phyloP scores from a whole-genome alignment of 2,329 filamentous ascomycete genomes.

The Colletotrichum truncatum region DNA sequence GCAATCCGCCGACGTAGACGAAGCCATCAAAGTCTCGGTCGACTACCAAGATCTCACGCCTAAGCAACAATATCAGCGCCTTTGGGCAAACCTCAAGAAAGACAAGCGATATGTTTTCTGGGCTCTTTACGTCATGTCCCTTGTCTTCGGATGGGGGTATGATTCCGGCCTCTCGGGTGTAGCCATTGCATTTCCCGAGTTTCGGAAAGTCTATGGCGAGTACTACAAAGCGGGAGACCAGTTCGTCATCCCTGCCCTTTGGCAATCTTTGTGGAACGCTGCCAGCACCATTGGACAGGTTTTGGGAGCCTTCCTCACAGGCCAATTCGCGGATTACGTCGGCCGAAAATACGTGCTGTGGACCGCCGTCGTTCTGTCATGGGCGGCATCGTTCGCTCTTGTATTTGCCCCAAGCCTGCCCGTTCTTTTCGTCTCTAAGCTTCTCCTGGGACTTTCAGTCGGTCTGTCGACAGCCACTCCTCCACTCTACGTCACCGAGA shows the following conservation, averaged over 20 bases:
- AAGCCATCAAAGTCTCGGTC: neutral
- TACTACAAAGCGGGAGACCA: constrained; percentile 41
- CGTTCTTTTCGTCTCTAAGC: constrained; percentile 39
- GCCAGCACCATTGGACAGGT: constrained; percentile 44
- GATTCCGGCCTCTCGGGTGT: constrained; percentile 45
- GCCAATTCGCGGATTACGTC: constrained; percentile 36
- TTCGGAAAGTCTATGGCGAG: constrained; percentile 43
- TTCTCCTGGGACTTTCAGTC: constrained; percentile 37
- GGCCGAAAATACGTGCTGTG: constrained; percentile 36
- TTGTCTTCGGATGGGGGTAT: constrained; percentile 46
- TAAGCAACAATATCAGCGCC: constrained; percentile 37
- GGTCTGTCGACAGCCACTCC: constrained; percentile 38
- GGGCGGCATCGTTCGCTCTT: constrained; percentile 37
- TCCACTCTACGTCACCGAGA: constrained; percentile 40
- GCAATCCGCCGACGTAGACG: neutral
- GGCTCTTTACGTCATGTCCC: constrained; percentile 40
- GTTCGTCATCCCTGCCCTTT: constrained; percentile 44
- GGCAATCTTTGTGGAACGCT: constrained; percentile 48
- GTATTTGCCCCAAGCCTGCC: constrained; percentile 38
- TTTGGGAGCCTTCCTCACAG: constrained; percentile 37
- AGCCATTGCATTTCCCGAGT: constrained; percentile 45
- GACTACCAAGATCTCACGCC: constrained; percentile 33
- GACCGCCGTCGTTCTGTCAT: constrained; percentile 34
- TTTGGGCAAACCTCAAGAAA: constrained; percentile 40
- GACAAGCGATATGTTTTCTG: constrained; percentile 38